phyloP scores from a whole-genome alignment of 2,329 filamentous ascomycete genomes.

The Xylariaceae sp. region DNA sequence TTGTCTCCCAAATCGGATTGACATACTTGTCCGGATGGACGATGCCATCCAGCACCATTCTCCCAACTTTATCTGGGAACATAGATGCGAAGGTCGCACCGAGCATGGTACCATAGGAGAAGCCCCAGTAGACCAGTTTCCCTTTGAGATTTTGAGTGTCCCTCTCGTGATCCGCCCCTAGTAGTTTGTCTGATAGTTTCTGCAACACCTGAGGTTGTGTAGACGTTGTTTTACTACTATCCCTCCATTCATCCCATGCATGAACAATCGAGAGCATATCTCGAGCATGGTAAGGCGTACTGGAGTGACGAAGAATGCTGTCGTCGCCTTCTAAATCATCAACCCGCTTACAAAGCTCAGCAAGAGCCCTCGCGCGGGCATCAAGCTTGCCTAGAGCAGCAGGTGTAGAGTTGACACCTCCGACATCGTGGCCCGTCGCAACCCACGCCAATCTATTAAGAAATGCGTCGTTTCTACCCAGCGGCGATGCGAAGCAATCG shows the following conservation, averaged over 20 bases:
- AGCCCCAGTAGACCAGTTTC: constrained; percentile 39
- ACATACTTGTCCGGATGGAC: constrained; percentile 43
- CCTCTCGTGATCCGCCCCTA: constrained; percentile 6
- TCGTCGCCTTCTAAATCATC: constrained; percentile 27
- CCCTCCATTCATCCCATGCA: constrained; percentile 37
- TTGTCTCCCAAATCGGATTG: constrained; percentile 37
- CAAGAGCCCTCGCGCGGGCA: constrained; percentile 30
- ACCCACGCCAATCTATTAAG: constrained; percentile 36
- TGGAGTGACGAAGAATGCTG: constrained; percentile 34
- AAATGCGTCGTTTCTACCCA: constrained; percentile 27
- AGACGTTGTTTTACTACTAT: constrained; percentile 10
- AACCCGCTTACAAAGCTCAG: constrained; percentile 32
- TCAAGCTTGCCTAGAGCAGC: constrained; percentile 30
- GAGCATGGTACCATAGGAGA: constrained; percentile 40
- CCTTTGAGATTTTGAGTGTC: constrained; percentile 23
- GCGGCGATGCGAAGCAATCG: constrained; percentile 36
- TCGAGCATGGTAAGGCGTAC: constrained; percentile 35
- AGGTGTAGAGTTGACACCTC: constrained; percentile 36
- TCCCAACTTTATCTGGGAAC: constrained; percentile 41
- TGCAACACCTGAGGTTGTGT: constrained; percentile 8
- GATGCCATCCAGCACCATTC: constrained; percentile 40
- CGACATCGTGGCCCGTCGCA: constrained; percentile 29
- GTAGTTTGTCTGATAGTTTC: constrained; percentile 5
- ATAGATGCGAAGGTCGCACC: constrained; percentile 41
- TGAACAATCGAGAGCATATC: constrained; percentile 43